Base-by-base conservation (phyloP, 2,329 filamentous ascomycete species). In the Lecanicillium sp. region DNA sequence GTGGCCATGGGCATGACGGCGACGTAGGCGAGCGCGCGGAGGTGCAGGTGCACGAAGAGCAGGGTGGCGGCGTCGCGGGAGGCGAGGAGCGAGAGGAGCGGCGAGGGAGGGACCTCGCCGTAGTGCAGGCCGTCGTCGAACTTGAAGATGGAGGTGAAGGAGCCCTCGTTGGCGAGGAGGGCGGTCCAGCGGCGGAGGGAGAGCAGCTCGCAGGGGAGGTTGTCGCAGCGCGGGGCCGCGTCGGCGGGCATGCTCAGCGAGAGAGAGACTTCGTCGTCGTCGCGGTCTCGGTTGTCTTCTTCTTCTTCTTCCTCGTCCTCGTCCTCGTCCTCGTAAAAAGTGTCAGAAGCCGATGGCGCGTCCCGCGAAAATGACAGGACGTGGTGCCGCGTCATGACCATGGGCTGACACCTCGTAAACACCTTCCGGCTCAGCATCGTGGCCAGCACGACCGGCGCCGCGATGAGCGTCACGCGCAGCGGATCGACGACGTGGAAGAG, bases 141-240 rank as follows among this genome's bases (percentile, higher is more conserved):
- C 24, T 76, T 75, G 65, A 87, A 90, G 5, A 80, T 83, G 49
- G 75, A 74, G n/a, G 85, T 74, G 4, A 81, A 87, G 0, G 84
- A 87, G 8, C 85, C 84, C 66, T 91, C 86, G 60, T 90, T 90
- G 54, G 89, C 77, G 2, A 77, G 68, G 0, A 89, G 57, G 15
- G 77, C 73, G 0, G 71, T 73, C 86, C 87, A 90, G 2, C 76
- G 75, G 1, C 77, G 73, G n/a, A 77, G 67, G 21, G 72, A 72
- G 37, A 87, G 74, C 1, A 88, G 64, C 10, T 60, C 61, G 53
- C 62, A 67, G 2, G 62, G 58, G 7, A 50, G 17, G 3, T 39
- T 21, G 10, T 39, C 43, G 38, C 45, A 32, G 24, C 36, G 45
- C 42, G 42, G 17, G 19, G 17, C n/a, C 8, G 5, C n/a, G 14